Conservation (phyloP, 495 filamentous ascomycete genomes). For the Pseudevernia furfuracea region DNA sequence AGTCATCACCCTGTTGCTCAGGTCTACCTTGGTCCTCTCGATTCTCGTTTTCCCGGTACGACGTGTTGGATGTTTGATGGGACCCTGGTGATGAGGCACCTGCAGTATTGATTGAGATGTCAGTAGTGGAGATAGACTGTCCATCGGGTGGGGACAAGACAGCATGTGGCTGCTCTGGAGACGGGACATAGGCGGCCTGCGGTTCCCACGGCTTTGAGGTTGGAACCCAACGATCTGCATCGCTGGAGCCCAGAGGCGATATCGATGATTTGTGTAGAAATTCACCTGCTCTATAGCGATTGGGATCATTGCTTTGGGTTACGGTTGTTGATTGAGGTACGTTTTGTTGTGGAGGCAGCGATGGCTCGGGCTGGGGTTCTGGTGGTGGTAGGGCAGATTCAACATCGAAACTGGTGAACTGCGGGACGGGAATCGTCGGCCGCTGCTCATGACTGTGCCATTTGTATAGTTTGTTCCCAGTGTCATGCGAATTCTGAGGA, state of each 20-base stretch:
- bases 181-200: slow-evolving; percentile 10
- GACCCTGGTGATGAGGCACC: slow-evolving; percentile 21
- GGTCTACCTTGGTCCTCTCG: slow-evolving; percentile 5
- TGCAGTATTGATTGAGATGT: slow-evolving; percentile 17
- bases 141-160: slow-evolving; percentile 15
- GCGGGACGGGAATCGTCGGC: slow-evolving; percentile 14
- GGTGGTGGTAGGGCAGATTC: slow-evolving; percentile 15
- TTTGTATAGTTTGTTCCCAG: neutral
- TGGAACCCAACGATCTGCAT: slow-evolving; percentile 16
- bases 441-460: slow-evolving; percentile 5
- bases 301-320: slow-evolving; percentile 1
- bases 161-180: slow-evolving; percentile 18
- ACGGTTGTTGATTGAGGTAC: neutral
- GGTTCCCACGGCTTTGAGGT: slow-evolving; percentile 18
- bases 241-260: slow-evolving; percentile 11
- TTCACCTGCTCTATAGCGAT: slow-evolving; percentile 10
- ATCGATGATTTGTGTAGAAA: slow-evolving; percentile 18
- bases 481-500: slow-evolving; percentile 27
- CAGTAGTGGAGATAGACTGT: slow-evolving; percentile 18
- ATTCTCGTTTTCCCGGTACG: slow-evolving; percentile 19
- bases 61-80: slow-evolving; percentile 25
- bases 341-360: slow-evolving; percentile 1
- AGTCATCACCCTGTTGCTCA: slow-evolving; percentile 23
- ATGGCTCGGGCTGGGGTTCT: neutral
- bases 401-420: slow-evolving; percentile 18